A percentile compares a stretch with the other conserved stretches of the same genome.
phyloP scores from a whole-genome alignment of 2,329 filamentous ascomycete species.

The Sarocladium strictum region DNA sequence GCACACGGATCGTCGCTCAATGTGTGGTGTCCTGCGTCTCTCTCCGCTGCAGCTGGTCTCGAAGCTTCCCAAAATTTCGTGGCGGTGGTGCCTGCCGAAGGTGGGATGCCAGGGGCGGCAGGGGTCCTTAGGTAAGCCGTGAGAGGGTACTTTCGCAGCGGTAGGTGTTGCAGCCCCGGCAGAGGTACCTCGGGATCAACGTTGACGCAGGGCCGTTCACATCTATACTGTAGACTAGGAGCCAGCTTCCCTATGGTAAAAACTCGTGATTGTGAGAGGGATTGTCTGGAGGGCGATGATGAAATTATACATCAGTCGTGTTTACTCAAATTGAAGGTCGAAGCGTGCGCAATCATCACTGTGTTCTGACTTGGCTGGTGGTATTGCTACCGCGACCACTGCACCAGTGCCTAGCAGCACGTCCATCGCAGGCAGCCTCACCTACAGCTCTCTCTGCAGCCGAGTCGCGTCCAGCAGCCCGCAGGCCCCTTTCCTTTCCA shows the following conservation, averaged over 20 bases:
- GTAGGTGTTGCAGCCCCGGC: neutral
- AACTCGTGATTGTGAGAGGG: too few species aligned
- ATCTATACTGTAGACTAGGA: too few species aligned
- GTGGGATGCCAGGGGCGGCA: conserved; percentile 4
- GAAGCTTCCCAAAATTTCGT: conserved; percentile 11
- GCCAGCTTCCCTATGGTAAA: too few species aligned
- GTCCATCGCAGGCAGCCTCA: conserved; percentile 7
- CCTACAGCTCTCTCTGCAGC: neutral
- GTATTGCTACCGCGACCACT: neutral
- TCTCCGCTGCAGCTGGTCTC: conserved; percentile 7
- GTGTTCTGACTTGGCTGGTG: neutral
- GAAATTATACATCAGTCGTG: neutral
- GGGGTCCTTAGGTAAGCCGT: conserved; percentile 6
- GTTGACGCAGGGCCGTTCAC: conserved; percentile 7
- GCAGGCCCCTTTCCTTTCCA: neutral
- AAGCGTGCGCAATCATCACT: neutral
- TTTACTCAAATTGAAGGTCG: neutral
- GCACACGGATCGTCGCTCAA: neutral
- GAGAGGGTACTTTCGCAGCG: neutral
- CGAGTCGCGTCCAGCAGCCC: neutral
- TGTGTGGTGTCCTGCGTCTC: neutral
- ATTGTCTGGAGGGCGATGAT: too few species aligned
- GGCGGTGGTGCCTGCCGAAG: conserved; percentile 6
- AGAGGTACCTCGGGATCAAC: conserved; percentile 5
- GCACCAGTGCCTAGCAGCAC: neutral